Conservation (phyloP, 352 stramenopile genomes). For the Phytophthora lateralis region DNA sequence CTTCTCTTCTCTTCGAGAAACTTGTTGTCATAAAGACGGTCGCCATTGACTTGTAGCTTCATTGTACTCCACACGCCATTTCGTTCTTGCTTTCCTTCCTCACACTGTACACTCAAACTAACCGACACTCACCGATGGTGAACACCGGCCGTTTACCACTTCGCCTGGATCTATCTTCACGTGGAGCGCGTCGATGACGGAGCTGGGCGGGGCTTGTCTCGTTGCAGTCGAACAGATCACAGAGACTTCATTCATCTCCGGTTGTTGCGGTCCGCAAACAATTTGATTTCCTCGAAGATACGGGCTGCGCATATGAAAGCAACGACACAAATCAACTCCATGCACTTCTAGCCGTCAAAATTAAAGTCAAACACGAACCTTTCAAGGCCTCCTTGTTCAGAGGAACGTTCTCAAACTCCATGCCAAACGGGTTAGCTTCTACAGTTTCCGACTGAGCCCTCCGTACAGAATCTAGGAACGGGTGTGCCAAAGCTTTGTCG, state of each 20-base stretch:
- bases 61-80: constrained; percentile 48
- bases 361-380: constrained; percentile 37
- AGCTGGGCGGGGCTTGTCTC: constrained; percentile 19
- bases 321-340: constrained; percentile 5
- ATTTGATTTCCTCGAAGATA: constrained; percentile 90
- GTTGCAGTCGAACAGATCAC: constrained; percentile 27
- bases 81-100: constrained; percentile 41
- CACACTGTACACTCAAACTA: constrained; percentile 51
- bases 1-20: constrained; percentile 42
- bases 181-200: constrained; percentile 9
- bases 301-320: constrained; percentile 45
- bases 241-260: constrained; percentile 60
- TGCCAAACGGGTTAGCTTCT: constrained; percentile 81
- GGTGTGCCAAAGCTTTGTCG: constrained; percentile 82
- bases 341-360: background rate
- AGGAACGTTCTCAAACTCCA: constrained; percentile 90
- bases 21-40: constrained; percentile 25
- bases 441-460: constrained; percentile 73
- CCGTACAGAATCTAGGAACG: constrained; percentile 83
- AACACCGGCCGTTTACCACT: constrained; percentile 24
- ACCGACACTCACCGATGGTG: constrained; percentile 28
- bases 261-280: constrained; percentile 78
- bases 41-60: constrained; percentile 39
- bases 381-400: constrained; percentile 88
- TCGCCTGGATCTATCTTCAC: constrained; percentile 22